Evolutionary conservation across 768 basidiomycete species (phyloP).

Genomic region (Naganishia vaughanmartiniae): DNA sequence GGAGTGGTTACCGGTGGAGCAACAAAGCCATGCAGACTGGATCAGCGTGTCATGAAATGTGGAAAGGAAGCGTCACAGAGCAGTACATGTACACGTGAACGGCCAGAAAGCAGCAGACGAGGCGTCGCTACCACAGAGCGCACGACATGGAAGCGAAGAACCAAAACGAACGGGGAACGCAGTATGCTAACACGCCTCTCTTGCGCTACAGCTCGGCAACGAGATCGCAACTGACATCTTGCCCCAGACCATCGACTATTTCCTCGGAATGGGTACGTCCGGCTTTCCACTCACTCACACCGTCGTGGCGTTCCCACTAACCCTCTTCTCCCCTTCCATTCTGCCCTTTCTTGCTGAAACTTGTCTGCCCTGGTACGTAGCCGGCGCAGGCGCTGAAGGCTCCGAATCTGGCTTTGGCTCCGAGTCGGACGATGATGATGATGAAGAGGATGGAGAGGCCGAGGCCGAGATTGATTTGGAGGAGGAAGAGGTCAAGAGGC

Average conservation of each 20-base stretch:
- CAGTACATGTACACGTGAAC: too few species aligned
- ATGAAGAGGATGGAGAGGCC: not conserved
- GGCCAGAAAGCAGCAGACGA: too few species aligned
- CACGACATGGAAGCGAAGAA: too few species aligned
- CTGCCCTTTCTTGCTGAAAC: not conserved
- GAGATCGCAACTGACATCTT: constrained; percentile 41
- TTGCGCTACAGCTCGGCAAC: constrained; percentile 41
- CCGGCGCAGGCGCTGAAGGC: constrained; percentile 13
- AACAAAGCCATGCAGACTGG: too few species aligned
- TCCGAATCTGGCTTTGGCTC: not conserved
- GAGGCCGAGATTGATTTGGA: constrained; percentile 24
- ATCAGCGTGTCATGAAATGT: too few species aligned
- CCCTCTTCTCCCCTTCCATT: not conserved
- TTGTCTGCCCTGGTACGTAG: too few species aligned
- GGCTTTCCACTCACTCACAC: not conserved
- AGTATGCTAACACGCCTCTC: too few species aligned
- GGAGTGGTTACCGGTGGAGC: too few species aligned
- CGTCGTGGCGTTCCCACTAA: too few species aligned
- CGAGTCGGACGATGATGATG: not conserved
- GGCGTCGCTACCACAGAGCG: too few species aligned
- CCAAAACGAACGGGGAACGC: too few species aligned
- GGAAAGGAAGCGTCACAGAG: too few species aligned
- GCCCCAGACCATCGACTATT: constrained; percentile 44
- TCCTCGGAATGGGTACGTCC: constrained; percentile 37
- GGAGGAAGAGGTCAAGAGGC: constrained; percentile 22